These are phyloP conservation scores for Apiosordaria backusii DNA, from an alignment of 495 filamentous ascomycete species.

Conservation along the genomic window DNA sequence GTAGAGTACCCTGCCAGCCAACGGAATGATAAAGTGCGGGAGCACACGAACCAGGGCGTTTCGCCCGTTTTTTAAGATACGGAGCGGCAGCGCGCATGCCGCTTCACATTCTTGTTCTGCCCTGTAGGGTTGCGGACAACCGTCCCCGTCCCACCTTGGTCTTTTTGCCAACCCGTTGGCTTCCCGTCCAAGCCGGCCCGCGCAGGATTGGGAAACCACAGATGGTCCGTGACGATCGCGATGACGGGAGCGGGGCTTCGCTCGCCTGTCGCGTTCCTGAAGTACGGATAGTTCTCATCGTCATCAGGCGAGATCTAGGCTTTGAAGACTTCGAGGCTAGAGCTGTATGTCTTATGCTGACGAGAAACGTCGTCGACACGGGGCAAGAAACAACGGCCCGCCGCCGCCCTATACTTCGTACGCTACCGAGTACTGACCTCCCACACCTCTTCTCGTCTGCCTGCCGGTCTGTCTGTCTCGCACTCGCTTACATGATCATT, in stretches of 20 bases:
- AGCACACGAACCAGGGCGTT: background rate
- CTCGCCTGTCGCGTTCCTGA: too few species aligned
- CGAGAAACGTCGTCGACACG: too few species aligned
- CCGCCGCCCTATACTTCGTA: background rate
- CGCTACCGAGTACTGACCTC: background rate
- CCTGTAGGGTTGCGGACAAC: constrained; percentile 1
- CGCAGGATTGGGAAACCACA: background rate
- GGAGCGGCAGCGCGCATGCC: constrained; percentile 3
- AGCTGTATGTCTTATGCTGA: too few species aligned
- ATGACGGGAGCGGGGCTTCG: background rate
- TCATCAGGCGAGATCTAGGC: background rate
- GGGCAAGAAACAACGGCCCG: background rate
- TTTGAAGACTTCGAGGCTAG: too few species aligned
- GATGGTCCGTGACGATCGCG: background rate
- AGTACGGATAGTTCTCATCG: too few species aligned
- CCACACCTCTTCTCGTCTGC: background rate
- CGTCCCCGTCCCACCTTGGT: background rate
- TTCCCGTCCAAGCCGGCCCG: background rate
- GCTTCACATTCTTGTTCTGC: background rate
- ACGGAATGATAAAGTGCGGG: background rate
- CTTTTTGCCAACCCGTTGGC: background rate
- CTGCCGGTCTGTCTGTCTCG: background rate
- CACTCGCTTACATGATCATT: background rate
- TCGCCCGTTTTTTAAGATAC: background rate
- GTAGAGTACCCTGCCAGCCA: too few species aligned